phyloP scores from a whole-genome alignment of 2,329 filamentous ascomycete genomes.

The Ceratocystis smalleyi region DNA sequence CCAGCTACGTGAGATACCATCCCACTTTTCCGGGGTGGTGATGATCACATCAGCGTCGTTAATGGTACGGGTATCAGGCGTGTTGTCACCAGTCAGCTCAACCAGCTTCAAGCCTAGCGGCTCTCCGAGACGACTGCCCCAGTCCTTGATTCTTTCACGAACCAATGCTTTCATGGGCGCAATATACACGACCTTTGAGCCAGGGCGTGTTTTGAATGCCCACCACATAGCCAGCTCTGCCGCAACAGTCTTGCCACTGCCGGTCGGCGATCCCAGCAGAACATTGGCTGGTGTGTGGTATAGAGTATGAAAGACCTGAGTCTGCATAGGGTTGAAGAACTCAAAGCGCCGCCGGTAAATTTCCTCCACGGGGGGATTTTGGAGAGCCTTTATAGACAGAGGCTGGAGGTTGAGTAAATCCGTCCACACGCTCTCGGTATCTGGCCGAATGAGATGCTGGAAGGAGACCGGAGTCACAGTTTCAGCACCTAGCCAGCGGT shows the following conservation, averaged over 20 bases:
- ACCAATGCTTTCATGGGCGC: constrained; percentile 98
- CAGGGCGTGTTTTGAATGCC: constrained; percentile 87
- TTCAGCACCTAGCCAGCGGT: constrained; percentile 91
- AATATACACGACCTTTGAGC: constrained; percentile 96
- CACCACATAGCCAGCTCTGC: constrained; percentile 98
- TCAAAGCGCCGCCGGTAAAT: constrained; percentile 80
- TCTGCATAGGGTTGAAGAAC: constrained; percentile 99
- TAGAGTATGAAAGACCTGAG: constrained; percentile 91
- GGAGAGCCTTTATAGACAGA: constrained; percentile 68
- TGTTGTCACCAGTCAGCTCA: constrained; percentile 92
- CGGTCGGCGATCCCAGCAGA: constrained; percentile 84
- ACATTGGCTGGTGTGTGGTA: constrained; percentile 90
- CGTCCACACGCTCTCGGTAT: constrained; percentile 94
- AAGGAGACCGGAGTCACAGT: constrained; percentile 92
- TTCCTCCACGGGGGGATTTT: constrained; percentile 74
- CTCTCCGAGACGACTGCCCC: constrained; percentile 64
- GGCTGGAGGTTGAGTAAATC: constrained; percentile 86
- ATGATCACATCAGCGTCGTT: constrained; percentile 94
- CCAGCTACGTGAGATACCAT: constrained; percentile 97
- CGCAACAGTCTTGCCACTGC: constrained; percentile 93
- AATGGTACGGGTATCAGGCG: constrained; percentile 89
- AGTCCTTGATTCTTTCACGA: constrained; percentile 89
- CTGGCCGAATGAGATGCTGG: constrained; percentile 90
- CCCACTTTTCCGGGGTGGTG: constrained; percentile 99
- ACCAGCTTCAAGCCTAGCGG: constrained; percentile 83